Evolutionary conservation across 2,329 filamentous ascomycete species (phyloP), one percentile per base, ranked within the genome.

Genomic region (Aspergillus sp.): DNA sequence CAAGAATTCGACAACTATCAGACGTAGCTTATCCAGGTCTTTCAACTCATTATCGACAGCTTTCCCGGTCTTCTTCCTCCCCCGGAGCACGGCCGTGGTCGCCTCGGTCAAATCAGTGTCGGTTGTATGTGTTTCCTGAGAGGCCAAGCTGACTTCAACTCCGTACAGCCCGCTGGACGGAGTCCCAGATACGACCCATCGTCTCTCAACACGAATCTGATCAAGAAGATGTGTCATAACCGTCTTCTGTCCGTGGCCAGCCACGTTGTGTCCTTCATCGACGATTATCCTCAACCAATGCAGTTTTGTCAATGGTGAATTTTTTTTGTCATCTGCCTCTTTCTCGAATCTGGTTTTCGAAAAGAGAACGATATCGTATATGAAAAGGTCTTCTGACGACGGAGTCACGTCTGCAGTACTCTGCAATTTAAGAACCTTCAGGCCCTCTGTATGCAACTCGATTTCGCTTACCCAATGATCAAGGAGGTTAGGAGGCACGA

Each of bases 141-240:
- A 75, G 2, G 79, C 77, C 24, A 85, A 69, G 55, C 83, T 83
- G 12, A 87, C 79, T 60, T 91, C 86, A 0, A 91, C 82, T 0
- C 93, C 91, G 56, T 91, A 90, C 0, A 97, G 78, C 9, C 92
- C 90, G 61, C 87, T 88, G 0, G 92, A 91, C 2, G 93, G 93
- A 0, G 93, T 98, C 56, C 93, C 93, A 1, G 90, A 96, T 0
- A 96, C 89, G 4, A 96, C 86, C 93, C 93, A 97, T 9, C 89
- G 85, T 17, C 90, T 84, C 47, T 91, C 87, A 15, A 91, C 71
- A 45, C 75, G 73, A 22, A 87, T 78, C 51, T 80, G 76, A 37
- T 82, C 75, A 5, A 85, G 76, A 8, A 87, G 77, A 15, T 80
- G 70, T 5, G 83, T 79, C 33, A 85, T 83, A 46, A 79, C 82